These are phyloP conservation scores for Fusarium phyllophilum DNA, from an alignment of 2,329 filamentous ascomycete genomes.

Conservation along the genomic window DNA sequence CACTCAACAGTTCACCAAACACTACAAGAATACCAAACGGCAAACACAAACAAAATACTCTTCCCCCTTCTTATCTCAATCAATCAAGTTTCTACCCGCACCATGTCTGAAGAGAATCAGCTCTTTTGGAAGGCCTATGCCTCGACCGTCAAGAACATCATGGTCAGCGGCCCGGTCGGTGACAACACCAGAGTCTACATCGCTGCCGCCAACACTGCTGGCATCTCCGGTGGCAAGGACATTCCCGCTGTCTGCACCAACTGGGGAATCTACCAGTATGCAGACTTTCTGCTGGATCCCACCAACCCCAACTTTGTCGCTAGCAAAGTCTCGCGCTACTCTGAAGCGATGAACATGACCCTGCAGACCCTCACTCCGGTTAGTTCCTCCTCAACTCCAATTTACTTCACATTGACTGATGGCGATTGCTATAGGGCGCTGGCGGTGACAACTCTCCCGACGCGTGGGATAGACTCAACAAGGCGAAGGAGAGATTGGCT, in stretches of 20 bases:
- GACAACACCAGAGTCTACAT: not conserved
- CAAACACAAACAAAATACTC: not conserved
- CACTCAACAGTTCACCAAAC: not conserved
- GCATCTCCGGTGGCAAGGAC: not conserved
- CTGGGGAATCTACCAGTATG: not conserved
- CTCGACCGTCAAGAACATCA: not conserved
- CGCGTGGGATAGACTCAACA: not conserved
- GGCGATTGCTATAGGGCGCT: accelerated
- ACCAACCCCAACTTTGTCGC: not conserved
- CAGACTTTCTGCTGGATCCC: not conserved
- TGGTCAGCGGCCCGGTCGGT: not conserved
- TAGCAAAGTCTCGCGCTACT: not conserved
- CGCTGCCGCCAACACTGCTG: not conserved
- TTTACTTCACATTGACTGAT: not conserved
- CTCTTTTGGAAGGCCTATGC: not conserved
- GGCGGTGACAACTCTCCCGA: not conserved
- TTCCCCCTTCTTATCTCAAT: not conserved
- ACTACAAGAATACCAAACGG: not conserved
- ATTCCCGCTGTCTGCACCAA: not conserved
- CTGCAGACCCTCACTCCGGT: not conserved
- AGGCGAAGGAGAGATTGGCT: not conserved
- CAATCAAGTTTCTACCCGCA: not conserved
- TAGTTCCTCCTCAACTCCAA: no score
- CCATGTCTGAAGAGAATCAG: not conserved
- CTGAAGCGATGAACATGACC: not conserved